These are phyloP conservation scores for Bryum argenteum DNA, from an alignment of 225 moss, liverwort and hornwort genomes.

Conservation along the genomic window DNA sequence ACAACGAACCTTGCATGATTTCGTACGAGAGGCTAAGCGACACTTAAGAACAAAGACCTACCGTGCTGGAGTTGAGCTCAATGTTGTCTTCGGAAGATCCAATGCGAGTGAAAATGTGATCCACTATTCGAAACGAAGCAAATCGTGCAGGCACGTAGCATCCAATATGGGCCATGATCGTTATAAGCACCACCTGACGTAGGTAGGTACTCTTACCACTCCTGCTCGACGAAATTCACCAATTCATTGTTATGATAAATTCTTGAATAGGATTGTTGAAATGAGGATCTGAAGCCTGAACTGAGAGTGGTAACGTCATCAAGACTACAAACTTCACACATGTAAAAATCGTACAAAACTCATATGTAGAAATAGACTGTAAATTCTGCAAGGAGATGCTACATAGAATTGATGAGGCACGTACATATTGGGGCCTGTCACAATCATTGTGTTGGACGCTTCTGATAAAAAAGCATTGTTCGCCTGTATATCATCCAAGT, in stretches of 20 bases:
- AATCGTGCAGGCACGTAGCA: slow-evolving; percentile 90
- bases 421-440: slow-evolving; percentile 96
- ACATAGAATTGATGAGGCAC: slow-evolving; percentile 29
- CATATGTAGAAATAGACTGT: not conserved
- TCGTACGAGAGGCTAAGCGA: slow-evolving; percentile 4
- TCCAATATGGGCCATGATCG: slow-evolving; percentile 90
- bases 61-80: slow-evolving; percentile 91
- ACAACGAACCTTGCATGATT: slow-evolving; percentile 3
- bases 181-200: slow-evolving; percentile 87
- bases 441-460: slow-evolving; percentile 77
- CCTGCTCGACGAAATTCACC: slow-evolving; percentile 51
- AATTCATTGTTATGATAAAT: slow-evolving; percentile 19
- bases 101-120: slow-evolving; percentile 90
- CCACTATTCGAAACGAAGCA: slow-evolving; percentile 89
- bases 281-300: slow-evolving; percentile 19
- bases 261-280: not conserved
- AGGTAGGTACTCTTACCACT: slow-evolving; percentile 97
- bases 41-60: slow-evolving; percentile 30
- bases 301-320: slow-evolving; percentile 10
- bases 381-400: not conserved
- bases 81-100: slow-evolving; percentile 87
- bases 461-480: slow-evolving; percentile 89
- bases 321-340: slow-evolving; percentile 13
- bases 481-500: slow-evolving; percentile 53
- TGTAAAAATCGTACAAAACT: not conserved